Evolutionary conservation across 371 early-diverging fungal genomes (phyloP).

Genomic region (Vairimorpha ceranae): DNA sequence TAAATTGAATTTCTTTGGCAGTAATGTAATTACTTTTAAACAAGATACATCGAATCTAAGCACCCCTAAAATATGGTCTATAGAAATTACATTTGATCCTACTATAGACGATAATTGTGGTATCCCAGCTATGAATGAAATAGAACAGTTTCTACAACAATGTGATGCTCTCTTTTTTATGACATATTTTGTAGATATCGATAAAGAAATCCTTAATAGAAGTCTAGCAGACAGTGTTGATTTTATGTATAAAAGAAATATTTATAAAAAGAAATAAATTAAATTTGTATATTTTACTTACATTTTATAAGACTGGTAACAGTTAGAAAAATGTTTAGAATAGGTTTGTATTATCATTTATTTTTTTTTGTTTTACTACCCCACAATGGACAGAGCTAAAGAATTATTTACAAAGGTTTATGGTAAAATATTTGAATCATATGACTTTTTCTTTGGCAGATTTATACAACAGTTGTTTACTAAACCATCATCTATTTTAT

Average conservation of each 20-base stretch:
- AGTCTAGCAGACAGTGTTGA: constrained; percentile 38
- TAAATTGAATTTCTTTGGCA: constrained; percentile 35
- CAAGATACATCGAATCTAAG: no score
- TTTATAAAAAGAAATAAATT: constrained; percentile 8
- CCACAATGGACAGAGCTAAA: constrained; percentile 1
- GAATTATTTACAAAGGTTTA: constrained; percentile 11
- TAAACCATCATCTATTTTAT: constrained; percentile 92
- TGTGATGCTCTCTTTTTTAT: constrained; percentile 57
- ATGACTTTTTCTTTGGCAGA: constrained; percentile 41
- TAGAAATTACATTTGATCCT: constrained; percentile 57
- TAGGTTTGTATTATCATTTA: not conserved
- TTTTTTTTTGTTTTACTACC: not conserved
- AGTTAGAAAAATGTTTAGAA: not conserved
- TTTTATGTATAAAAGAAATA: constrained; percentile 45
- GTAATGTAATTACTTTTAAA: constrained; percentile 2
- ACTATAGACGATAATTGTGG: constrained; percentile 23
- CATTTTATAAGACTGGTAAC: not conserved
- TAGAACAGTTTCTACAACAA: constrained; percentile 51
- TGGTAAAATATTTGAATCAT: constrained; percentile 30
- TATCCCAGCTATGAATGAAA: constrained; percentile 28
- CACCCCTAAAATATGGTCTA: constrained; percentile 30
- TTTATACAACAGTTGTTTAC: constrained; percentile 52
- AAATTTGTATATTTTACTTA: not conserved
- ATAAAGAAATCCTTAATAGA: constrained; percentile 44
- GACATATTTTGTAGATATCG: constrained; percentile 41